phyloP scores from a whole-genome alignment of 768 basidiomycete species.

The Amylocystis lapponica region DNA sequence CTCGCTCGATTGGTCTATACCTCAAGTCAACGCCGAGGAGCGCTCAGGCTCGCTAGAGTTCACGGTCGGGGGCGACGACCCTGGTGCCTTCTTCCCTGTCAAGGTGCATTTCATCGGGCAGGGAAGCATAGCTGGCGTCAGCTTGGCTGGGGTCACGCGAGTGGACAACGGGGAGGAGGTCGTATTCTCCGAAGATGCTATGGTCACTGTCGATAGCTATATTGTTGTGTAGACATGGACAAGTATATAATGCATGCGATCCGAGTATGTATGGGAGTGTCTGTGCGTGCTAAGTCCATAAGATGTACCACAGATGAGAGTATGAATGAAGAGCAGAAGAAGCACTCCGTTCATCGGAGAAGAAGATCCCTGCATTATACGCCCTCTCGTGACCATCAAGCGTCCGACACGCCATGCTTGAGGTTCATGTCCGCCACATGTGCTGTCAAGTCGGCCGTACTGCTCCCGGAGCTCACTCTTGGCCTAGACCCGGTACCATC shows the following conservation, averaged over 20 bases:
- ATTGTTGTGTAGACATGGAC: constrained; percentile 30
- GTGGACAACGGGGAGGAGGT: constrained; percentile 44
- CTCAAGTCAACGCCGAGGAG: constrained; percentile 55
- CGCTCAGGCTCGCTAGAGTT: constrained; percentile 89
- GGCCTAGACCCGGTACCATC: background rate
- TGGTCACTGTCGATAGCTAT: constrained; percentile 45
- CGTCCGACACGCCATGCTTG: no score
- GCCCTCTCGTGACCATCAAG: no score
- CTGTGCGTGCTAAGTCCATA: no score
- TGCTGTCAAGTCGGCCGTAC: background rate
- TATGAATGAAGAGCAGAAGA: no score
- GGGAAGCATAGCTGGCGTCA: constrained; percentile 76
- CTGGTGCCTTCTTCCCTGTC: constrained; percentile 89
- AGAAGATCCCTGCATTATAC: no score
- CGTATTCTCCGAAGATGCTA: constrained; percentile 47
- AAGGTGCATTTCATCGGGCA: constrained; percentile 73
- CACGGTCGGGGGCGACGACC: constrained; percentile 78
- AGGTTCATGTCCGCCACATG: background rate
- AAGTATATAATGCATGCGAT: background rate
- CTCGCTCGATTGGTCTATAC: constrained; percentile 81
- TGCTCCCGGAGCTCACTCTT: background rate
- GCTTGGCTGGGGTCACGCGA: constrained; percentile 52
- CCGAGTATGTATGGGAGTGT: background rate
- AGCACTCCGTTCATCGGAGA: no score
- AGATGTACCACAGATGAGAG: no score